Percentiles rank a stretch among this genome's conserved stretches.
Conservation (phyloP, 2,329 filamentous ascomycete species). For the Colletotrichum nymphaeae region DNA sequence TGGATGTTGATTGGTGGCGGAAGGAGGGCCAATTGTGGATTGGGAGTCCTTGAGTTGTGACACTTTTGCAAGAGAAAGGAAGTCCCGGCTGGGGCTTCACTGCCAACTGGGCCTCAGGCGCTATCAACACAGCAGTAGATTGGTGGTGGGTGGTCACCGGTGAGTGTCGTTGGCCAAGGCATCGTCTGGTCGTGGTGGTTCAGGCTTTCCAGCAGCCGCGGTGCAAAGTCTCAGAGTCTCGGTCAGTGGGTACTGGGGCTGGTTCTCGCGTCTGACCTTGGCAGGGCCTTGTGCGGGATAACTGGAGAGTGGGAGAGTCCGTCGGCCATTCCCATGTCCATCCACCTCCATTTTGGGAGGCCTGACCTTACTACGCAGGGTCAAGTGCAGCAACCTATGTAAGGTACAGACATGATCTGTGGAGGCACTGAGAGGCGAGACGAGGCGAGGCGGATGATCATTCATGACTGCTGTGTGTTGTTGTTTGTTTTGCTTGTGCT, state of each 20-base stretch:
- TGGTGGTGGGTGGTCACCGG: too few relatives aligned
- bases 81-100: slow-evolving; percentile 2
- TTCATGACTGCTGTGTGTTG: neutral
- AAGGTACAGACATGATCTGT: slow-evolving; percentile 23
- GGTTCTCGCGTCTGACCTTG: slow-evolving; percentile 22
- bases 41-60: slow-evolving; percentile 24
- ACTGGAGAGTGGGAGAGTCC: slow-evolving; percentile 21
- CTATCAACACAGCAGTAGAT: neutral
- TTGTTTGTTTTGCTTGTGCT: slow-evolving; percentile 22
- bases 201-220: neutral
- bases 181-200: neutral
- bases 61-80: slow-evolving; percentile 22
- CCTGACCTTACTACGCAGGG: slow-evolving; percentile 18
- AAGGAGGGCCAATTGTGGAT: slow-evolving; percentile 17
- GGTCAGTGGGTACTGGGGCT: slow-evolving; percentile 6
- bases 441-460: slow-evolving; percentile 1
- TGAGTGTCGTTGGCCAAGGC: neutral
- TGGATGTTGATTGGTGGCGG: slow-evolving; percentile 26
- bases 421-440: neutral
- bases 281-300: slow-evolving; percentile 20
- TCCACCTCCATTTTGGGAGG: slow-evolving; percentile 13
- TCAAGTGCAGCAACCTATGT: slow-evolving; percentile 18
- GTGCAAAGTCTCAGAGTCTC: slow-evolving; percentile 5
- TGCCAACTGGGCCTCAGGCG: slow-evolving; percentile 5
- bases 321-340: slow-evolving; percentile 26